These are phyloP conservation scores for Fusarium guadeloupense DNA, from an alignment of 2,329 filamentous ascomycete species.

Conservation along the genomic window DNA sequence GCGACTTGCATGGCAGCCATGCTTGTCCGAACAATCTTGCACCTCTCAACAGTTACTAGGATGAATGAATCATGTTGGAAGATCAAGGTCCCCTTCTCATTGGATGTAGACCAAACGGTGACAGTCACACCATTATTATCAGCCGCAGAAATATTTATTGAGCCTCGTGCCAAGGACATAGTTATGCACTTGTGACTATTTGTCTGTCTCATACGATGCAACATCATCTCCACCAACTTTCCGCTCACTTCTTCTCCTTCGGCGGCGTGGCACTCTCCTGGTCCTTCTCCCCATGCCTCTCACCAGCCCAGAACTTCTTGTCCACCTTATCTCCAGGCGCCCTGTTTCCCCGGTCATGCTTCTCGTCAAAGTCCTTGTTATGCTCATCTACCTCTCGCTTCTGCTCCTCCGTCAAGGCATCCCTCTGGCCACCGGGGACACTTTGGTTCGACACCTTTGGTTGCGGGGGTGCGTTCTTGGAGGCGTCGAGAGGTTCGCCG, in stretches of 20 bases:
- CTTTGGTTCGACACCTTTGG: conserved; percentile 64
- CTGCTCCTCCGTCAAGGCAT: conserved; percentile 59
- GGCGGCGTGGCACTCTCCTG: background rate
- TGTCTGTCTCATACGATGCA: background rate
- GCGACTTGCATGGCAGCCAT: too few species aligned
- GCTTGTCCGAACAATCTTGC: too few species aligned
- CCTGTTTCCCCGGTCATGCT: conserved; percentile 57
- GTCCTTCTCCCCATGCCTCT: conserved; percentile 9
- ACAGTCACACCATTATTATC: too few species aligned
- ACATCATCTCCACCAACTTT: fast-evolving
- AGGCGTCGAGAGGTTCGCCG: conserved; percentile 49
- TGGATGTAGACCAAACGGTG: too few species aligned
- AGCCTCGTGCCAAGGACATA: background rate
- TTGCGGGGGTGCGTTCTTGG: conserved; percentile 50
- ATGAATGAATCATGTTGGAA: too few species aligned
- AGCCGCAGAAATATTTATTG: too few species aligned
- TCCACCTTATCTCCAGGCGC: conserved; percentile 62
- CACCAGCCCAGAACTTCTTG: conserved; percentile 61
- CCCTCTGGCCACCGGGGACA: conserved; percentile 48
- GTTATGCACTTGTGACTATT: background rate
- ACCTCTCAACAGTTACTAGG: too few species aligned
- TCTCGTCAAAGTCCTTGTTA: conserved; percentile 65
- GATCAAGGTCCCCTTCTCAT: too few species aligned
- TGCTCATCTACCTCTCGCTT: conserved; percentile 66
- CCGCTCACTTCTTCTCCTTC: background rate